Conservation (phyloP, 2,329 filamentous ascomycete species). For the Eurotiales sp. region DNA sequence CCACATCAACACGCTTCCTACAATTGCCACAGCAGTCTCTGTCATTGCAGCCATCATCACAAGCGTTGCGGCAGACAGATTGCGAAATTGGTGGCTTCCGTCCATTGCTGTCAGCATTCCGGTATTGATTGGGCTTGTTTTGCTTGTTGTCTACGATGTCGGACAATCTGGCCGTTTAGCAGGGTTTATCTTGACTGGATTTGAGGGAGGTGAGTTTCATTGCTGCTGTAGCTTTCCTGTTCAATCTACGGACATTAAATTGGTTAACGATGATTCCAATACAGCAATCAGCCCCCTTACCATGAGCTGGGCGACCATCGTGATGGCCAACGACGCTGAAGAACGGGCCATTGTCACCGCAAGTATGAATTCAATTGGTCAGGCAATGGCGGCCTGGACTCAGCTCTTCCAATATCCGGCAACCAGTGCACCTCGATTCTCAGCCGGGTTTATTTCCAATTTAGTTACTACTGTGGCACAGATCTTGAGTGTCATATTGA, state of each 20-base stretch:
- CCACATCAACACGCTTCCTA: conserved; percentile 42
- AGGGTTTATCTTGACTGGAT: conserved; percentile 38
- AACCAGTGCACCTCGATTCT: conserved; percentile 33
- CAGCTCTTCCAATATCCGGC: conserved; percentile 41
- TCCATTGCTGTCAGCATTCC: conserved; percentile 30
- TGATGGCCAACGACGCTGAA: conserved; percentile 38
- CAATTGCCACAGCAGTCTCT: conserved; percentile 36
- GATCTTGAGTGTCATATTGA: conserved; percentile 25
- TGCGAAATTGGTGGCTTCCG: conserved; percentile 35
- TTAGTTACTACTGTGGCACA: conserved; percentile 33
- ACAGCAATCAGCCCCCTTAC: conserved; percentile 28
- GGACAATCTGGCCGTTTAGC: conserved; percentile 36
- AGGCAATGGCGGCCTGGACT: conserved; percentile 39
- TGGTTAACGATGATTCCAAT: not conserved
- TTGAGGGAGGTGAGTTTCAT: conserved; percentile 31
- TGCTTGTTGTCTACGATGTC: conserved; percentile 37
- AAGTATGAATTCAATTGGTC: conserved; percentile 44
- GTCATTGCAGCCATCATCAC: conserved; percentile 34
- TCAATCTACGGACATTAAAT: too few relatives aligned
- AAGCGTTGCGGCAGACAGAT: conserved; percentile 32
- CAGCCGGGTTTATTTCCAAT: conserved; percentile 20
- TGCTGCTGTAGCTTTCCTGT: not conserved
- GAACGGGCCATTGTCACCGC: conserved; percentile 42
- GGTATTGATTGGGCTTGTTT: conserved; percentile 29
- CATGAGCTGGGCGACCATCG: conserved; percentile 40